Base-by-base conservation (phyloP, 1,284 basidiomycete species). In the Heterobasidion annosum region DNA sequence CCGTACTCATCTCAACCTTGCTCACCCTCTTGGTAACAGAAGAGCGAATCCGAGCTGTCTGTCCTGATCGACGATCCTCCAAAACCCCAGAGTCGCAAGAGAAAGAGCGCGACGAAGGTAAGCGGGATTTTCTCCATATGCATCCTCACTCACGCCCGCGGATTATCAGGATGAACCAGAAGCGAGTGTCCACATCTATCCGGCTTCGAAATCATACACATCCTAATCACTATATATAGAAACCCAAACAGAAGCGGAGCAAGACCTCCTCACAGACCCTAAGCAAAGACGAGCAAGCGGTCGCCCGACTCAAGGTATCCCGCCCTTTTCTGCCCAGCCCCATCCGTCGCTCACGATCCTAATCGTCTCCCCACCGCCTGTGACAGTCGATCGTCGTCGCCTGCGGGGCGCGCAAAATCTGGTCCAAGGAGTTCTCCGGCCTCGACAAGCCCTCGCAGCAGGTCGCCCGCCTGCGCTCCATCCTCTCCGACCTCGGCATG, bases 341-440 rank as follows among this genome's bases (percentile, higher is more conserved):
- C 18, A 9, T 34, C 33, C 19, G n/a, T 25, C 5, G n/a, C 53
- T 54, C 37, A 51, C 33, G 44, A 25, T 25, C 25, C 3, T 5
- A 9, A 33, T 34, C 5, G 13, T 18, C 19, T 42, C 47, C 46
- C 34, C 46, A 9, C 40, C 47, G 12, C 50, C n/a, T n/a, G 15
- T 19, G 15, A 1, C 53, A 88, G 86, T 72, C 79, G 25, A 73
- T 91, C 19, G 81, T 94, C 0, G 68, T 79, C 8, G 88, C 88
- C 0, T 93, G 92, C 61, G 91, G 91, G 4, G 76, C 89, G 5
- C 81, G 90, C 54, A 93, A 90, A 68, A 74, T 81, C 33, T 94
- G 91, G 91, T 79, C 75, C 15, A 90, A 83, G 65, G 82, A 91
- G 59, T 87, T 93, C 62, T 71, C 81, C 58, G 82, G 77, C 56